Conservation (phyloP, 2,329 filamentous ascomycete species). For the Metarhizium robertsii region DNA sequence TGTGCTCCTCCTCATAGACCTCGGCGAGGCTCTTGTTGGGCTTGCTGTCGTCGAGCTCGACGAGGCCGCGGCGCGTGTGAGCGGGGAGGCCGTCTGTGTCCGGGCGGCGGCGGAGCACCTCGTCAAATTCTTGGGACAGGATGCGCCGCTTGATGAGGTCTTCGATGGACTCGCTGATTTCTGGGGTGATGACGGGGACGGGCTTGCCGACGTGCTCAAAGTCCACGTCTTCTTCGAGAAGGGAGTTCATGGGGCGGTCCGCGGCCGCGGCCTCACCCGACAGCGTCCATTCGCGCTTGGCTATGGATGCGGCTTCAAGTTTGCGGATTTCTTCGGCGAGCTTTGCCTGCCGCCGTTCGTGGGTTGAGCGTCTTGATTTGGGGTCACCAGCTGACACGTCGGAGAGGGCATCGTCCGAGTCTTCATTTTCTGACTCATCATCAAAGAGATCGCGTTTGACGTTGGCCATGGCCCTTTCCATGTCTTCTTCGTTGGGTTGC, state of each 20-base stretch:
- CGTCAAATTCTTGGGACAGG: conserved; percentile 82
- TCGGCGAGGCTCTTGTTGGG: conserved; percentile 81
- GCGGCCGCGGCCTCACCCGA: conserved; percentile 77
- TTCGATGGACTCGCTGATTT: conserved; percentile 85
- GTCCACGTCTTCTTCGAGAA: conserved; percentile 89
- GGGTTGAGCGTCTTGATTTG: conserved; percentile 67
- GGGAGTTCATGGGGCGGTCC: conserved; percentile 80
- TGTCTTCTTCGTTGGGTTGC: conserved; percentile 50
- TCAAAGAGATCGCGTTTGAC: conserved; percentile 89
- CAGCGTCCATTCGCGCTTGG: conserved; percentile 84
- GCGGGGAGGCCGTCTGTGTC: conserved; percentile 56
- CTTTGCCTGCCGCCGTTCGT: conserved; percentile 80
- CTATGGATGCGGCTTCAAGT: conserved; percentile 80
- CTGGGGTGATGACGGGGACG: conserved; percentile 84
- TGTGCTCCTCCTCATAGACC: conserved; percentile 87
- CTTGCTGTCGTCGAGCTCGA: conserved; percentile 81
- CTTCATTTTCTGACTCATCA: conserved; percentile 56
- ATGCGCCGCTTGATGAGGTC: conserved; percentile 91
- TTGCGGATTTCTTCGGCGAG: conserved; percentile 84
- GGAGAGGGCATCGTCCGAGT: conserved; percentile 55
- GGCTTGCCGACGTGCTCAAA: conserved; percentile 95
- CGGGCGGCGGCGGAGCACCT: conserved; percentile 73
- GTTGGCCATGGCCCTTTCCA: conserved; percentile 76
- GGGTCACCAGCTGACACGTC: conserved; percentile 61
- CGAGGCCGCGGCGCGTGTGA: conserved; percentile 57